A percentile compares a stretch with the other conserved stretches of the same genome.
Conservation (phyloP, 208 protist genomes). For the Histomonas meleagridis region DNA sequence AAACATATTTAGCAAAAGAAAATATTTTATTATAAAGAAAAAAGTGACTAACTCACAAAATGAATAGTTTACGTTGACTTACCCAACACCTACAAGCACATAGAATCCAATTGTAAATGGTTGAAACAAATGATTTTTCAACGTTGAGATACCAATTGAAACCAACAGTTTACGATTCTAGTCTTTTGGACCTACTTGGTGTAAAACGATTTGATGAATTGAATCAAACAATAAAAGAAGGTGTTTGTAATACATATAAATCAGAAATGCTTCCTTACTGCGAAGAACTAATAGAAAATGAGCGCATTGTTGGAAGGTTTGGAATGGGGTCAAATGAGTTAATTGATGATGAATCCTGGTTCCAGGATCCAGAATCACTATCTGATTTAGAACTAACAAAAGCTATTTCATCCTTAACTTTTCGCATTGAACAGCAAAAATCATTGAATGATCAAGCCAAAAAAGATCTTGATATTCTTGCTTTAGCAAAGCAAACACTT, state of each 20-base stretch:
- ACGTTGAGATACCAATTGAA: background rate
- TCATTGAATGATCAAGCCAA: background rate
- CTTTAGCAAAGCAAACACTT: background rate
- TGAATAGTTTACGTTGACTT: too few species aligned
- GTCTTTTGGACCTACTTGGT: background rate
- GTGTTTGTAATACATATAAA: background rate
- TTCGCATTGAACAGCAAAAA: background rate
- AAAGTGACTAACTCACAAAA: too few species aligned
- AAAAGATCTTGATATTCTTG: background rate
- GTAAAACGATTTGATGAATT: background rate
- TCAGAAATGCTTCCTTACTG: background rate
- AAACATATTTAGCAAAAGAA: too few species aligned
- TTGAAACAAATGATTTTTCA: too few species aligned
- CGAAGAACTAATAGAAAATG: background rate
- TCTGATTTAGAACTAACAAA: background rate
- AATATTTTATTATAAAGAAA: too few species aligned
- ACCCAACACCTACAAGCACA: too few species aligned
- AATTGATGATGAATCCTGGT: background rate
- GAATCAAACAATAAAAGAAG: background rate
- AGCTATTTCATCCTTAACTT: background rate
- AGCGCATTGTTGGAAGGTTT: background rate
- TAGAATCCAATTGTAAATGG: too few species aligned
- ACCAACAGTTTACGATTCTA: background rate
- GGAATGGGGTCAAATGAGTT: background rate
- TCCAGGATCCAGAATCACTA: background rate